These are phyloP conservation scores for Clarkia xantiana DNA, from an alignment of 345 rosid species.

Conservation along the genomic window DNA sequence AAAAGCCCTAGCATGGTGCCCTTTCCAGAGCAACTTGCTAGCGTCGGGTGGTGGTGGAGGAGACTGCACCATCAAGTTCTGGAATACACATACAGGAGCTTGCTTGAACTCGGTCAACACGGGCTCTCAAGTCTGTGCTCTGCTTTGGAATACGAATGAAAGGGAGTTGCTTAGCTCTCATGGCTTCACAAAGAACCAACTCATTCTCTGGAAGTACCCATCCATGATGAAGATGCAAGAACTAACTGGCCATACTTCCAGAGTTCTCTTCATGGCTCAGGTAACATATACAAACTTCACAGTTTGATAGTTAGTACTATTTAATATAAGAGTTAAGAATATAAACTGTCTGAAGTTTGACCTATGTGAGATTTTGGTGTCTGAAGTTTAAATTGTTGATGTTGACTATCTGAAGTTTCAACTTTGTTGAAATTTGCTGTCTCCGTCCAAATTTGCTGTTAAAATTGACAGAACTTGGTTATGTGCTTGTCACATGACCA, in stretches of 20 bases:
- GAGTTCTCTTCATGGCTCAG: slow-evolving; percentile 17
- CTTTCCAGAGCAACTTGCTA: slow-evolving; percentile 9
- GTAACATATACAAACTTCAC: no score
- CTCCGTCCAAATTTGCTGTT: no score
- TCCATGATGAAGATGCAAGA: slow-evolving; percentile 22
- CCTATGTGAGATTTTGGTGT: no score
- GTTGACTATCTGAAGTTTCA: no score
- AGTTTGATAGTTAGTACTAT: no score
- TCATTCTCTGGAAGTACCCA: slow-evolving; percentile 25
- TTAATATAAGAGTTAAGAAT: no score
- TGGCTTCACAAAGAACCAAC: slow-evolving; percentile 20
- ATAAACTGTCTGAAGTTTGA: no score
- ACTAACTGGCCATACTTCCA: slow-evolving; percentile 24
- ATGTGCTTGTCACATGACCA: no score
- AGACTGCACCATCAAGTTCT: slow-evolving; percentile 23
- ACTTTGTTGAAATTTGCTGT: no score
- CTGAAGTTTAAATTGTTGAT: no score
- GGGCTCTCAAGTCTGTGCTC: slow-evolving; percentile 23
- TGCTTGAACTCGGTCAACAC: slow-evolving; percentile 29
- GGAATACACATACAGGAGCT: slow-evolving; percentile 26
- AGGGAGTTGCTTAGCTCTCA: slow-evolving; percentile 32
- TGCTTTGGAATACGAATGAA: slow-evolving; percentile 27
- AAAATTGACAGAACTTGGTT: no score
- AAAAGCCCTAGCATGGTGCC: slow-evolving; percentile 39
- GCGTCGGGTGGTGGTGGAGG: slow-evolving; percentile 25